Evolutionary conservation across 2,329 filamentous ascomycete genomes (phyloP), one percentile per base, ranked within the genome.

Genomic region (Penicillium sp.): DNA sequence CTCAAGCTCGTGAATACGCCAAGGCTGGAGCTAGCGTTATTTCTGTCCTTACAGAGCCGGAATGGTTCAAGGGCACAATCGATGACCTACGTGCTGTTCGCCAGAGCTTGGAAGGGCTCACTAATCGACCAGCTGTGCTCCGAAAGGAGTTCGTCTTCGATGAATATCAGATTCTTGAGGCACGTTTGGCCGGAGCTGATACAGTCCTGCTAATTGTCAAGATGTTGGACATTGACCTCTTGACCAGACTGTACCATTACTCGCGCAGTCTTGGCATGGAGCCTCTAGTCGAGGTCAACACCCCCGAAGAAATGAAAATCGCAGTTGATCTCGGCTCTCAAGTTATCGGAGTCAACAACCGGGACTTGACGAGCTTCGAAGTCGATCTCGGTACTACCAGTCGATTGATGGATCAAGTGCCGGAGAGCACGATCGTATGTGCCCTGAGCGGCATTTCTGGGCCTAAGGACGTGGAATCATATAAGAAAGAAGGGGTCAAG

Each of bases 1-100:
- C 86, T 4, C 93, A 99, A 70, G 93, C 95, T 35, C 84, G 85
- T 56, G 89, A 87, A 59, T 99, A 99, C 69, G 93, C 95, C 9
- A 80, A 93, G 43, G 91, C 93, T 6, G 95, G 93, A 12, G 93
- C 93, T 40, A 97, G 92, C 67, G 89, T 95, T 33, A 99, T 99
- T 58, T 97, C 93, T 1, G 93, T 99, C n/a, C 80, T 99, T 39
- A 99, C 93, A 0, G 93, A 99, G 72, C 93, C 95, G 0, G 88
- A 97, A 65, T 99, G 93, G 93, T 99, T 99, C 78, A 97, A 96
- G 74, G 93, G 93, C 40, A 95, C 87, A 70, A 91, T 99, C 53
- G 92, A 99, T 50, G 93, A 99, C 67, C 75, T 99, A 46, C 83
- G 88, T 52, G 83, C 86, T 29, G 93, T 97, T 27, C 83, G 93